Base-by-base conservation (phyloP, 2,329 filamentous ascomycete genomes). In the Pseudogymnoascus sp. region DNA sequence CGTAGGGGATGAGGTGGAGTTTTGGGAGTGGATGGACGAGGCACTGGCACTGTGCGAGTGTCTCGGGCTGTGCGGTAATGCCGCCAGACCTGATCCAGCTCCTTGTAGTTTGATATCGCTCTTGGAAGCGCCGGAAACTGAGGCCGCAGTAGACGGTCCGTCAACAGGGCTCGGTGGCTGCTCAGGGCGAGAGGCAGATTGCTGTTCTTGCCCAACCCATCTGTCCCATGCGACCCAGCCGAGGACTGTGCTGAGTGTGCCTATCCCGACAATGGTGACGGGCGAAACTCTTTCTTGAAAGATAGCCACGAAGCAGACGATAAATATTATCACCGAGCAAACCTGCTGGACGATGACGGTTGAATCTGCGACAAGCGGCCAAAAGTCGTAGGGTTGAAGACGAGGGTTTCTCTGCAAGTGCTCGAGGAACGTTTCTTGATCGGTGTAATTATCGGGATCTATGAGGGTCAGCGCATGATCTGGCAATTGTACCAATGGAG, bases 391-490 rank as follows among this genome's bases (percentile, higher is more conserved):
- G 0, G 93, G 93, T 66, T 94, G 88, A 59, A 97, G 82, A 39
- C 92, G 87, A 4, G 93, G 93, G 73, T 99, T 99, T 57, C 92
- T 85, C 74, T 99, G 93, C 16, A 99, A 84, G 69, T 96, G 91
- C 71, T 97, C 93, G 66, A 99, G 86, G 69, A 99, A 99, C 1
- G 94, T 97, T 63, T 90, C 90, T 71, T 94, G 91, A 72, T 99
- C 94, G 39, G 94, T 97, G 73, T 97, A 97, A 74, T 99, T 99
- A 74, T 99, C 94, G n/a, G 94, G 92, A 71, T 95, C 90, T 92
- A 57, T n/a, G 25, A n/a, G 54, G 22, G 65, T 71, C 59, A 71
- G 64, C 61, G 65, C 12, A 20, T 38, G 47, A 22, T 60, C 59
- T 32, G 34, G 18, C 28, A 18, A 57, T 37, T 8, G 22, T 59